Evolutionary conservation across 129 eudicot genomes (phyloP), one percentile per base, ranked within the genome.

Genomic region (Escallonia rubra): DNA sequence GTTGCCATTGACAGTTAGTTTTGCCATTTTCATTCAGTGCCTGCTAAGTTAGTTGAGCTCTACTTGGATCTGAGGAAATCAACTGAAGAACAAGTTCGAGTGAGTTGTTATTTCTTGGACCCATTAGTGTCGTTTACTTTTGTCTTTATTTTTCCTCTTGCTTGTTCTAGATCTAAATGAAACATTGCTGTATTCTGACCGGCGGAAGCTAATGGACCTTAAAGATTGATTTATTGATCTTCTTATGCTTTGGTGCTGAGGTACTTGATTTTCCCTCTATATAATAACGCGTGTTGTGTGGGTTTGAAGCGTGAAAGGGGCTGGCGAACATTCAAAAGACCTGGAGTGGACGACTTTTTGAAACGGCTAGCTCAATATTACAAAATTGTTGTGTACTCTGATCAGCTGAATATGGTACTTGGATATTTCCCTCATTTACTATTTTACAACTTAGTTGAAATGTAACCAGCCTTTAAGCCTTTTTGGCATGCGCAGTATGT

Each of bases 301-400:
- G 66, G 10, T 4, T 16, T 51, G 54, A 66, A 92, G 98, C 96
- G 96, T 82, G 98, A 92, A 45, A 79, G 91, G 70, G 98, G 98
- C 58, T 92, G 98, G 98, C 76, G 86, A 82, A 92, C 98, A 39
- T 86, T 86, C 63, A 92, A 92, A 76, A 80, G 98, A 58, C 98
- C 98, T 40, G 96, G 98, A 44, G 89, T 92, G 41, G 95, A 92
- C 73, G 90, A 72, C 72, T 92, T 92, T 57, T 69, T 92, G 84
- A 91, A 86, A 68, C 91, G 86, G 57, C 64, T 92, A 41, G 84
- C 95, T 71, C 96, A 84, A 58, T 86, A 66, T 67, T 86, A 86
- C 78, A 96, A 92, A 73, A 80, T 86, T 66, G 82, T 92, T 23
- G 79, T 92, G 56, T 92, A 88, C 64, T 79, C 96, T 70, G 98